These are phyloP conservation scores for Rhizopus stolonifer DNA, from an alignment of 371 early-diverging fungal species.

Conservation along the genomic window DNA sequence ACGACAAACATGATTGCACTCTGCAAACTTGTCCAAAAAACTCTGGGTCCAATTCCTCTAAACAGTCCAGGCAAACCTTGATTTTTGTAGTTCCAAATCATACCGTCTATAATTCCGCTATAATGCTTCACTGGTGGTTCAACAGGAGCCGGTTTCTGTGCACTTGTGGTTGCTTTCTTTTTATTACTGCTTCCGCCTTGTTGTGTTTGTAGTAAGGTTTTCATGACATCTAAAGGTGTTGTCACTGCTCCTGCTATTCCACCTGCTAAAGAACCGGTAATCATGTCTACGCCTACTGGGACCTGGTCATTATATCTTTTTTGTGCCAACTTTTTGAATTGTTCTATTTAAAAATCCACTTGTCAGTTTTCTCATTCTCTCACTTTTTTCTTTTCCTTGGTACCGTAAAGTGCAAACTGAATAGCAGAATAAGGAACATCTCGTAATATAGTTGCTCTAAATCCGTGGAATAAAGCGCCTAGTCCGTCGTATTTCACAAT, in stretches of 20 bases:
- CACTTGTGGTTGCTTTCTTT: slow-evolving; percentile 24
- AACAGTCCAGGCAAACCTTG: slow-evolving; percentile 65
- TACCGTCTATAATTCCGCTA: slow-evolving; percentile 63
- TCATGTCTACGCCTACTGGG: slow-evolving; percentile 52
- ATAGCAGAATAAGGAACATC: slow-evolving; percentile 75
- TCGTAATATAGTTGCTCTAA: slow-evolving; percentile 63
- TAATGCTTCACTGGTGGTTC: slow-evolving; percentile 48
- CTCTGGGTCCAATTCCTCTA: slow-evolving; percentile 65
- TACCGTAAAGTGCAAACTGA: slow-evolving; percentile 75
- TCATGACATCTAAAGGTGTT: slow-evolving; percentile 71
- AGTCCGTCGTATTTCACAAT: slow-evolving; percentile 66
- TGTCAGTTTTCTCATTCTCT: not conserved
- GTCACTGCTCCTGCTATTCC: slow-evolving; percentile 71
- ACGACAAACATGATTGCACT: slow-evolving; percentile 72
- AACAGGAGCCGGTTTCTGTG: slow-evolving; percentile 1
- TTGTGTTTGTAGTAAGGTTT: slow-evolving; percentile 69
- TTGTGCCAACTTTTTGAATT: slow-evolving; percentile 50
- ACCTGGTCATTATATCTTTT: slow-evolving; percentile 35
- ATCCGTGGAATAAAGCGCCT: slow-evolving; percentile 67
- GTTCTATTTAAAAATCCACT: slow-evolving; percentile 25
- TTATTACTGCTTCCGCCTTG: slow-evolving; percentile 28
- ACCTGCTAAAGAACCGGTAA: slow-evolving; percentile 66
- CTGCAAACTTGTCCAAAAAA: slow-evolving; percentile 68
- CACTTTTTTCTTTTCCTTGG: not conserved
- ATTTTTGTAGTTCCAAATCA: slow-evolving; percentile 61